Conservation (phyloP, 805 yeast species). For the Scheffersomyces stipitis region DNA sequence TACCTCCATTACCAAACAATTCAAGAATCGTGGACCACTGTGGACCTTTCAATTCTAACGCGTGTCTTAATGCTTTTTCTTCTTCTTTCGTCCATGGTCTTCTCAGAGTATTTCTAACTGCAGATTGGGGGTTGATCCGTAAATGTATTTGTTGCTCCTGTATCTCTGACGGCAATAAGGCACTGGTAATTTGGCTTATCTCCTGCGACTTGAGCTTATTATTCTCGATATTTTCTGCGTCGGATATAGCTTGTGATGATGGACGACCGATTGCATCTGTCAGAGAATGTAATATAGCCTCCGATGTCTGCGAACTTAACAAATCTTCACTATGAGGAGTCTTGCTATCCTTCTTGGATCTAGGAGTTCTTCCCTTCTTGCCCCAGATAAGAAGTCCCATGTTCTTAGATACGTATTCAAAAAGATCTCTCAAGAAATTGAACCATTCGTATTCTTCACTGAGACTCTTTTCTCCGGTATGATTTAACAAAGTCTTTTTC, state of each 20-base stretch:
- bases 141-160: conserved; percentile 43
- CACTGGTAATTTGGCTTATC: conserved; percentile 27
- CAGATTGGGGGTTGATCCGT: conserved; percentile 31
- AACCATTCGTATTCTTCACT: conserved; percentile 83
- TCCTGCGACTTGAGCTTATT: conserved; percentile 13
- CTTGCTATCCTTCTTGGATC: conserved; percentile 8
- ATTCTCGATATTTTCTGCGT: too few species aligned
- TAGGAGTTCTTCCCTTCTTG: conserved; percentile 33
- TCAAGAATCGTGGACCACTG: conserved; percentile 92
- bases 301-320: conserved; percentile 7
- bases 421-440: conserved; percentile 72
- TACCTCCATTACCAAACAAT: conserved; percentile 93
- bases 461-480: conserved; percentile 49
- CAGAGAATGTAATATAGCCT: too few species aligned
- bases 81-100: conserved; percentile 88
- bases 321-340: conserved; percentile 23
- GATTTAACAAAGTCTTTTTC: conserved; percentile 55
- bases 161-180: conserved; percentile 43
- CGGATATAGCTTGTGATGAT: too few species aligned
- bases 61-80: conserved; percentile 79
- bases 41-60: conserved; percentile 82
- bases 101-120: conserved; percentile 37
- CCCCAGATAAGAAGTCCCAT: conserved; percentile 76
- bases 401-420: conserved; percentile 75
- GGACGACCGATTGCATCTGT: too few species aligned